Evolutionary conservation across 176 grass and related monocot species (phyloP), one percentile per base, ranked within the genome.

Genomic region (Triticum monococcum): DNA sequence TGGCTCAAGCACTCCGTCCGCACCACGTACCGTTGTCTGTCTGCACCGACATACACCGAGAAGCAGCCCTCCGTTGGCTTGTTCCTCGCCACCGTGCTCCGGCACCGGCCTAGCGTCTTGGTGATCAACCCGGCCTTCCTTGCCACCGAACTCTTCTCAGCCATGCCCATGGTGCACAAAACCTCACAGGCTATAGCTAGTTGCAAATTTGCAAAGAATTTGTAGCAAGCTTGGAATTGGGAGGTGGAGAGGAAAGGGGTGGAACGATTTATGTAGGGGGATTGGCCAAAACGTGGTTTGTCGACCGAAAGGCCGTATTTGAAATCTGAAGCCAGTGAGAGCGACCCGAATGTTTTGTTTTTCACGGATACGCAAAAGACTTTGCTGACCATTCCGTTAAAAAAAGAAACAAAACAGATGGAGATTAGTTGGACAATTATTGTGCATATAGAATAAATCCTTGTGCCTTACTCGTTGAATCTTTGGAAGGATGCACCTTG

Each of bases 1-100:
- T 94, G 92, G 84, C 84, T 87, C 18, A 91, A 31, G 87, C 83
- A 89, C 77, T 85, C 89, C 12, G 77, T 94, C 41, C 80, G 86
- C 26, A 94, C 77, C 25, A 85, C 30, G 84, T 87, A 94, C 5
- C 89, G 87, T 45, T 89, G 83, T 71, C 72, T 69, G 4, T 12
- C 63, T 7, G 46, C 54, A 26, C 92, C 92, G 59, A 94, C 77
- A 31, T 73, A 63, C 80, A 94, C 89, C 54, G 87, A 46, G 45
- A 91, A 82, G 89, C 84, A 82, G 0, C 92, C 92, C 70, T 77
- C 65, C 0, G 73, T 30, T 23, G 71, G 67, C 70, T 48, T 35
- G 62, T 10, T 41, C 68, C 36, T 72, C 36, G 3, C 2, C 18
- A 52, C 33, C n/a, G 8, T 81, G 26, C 74, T 83, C 50, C 80